Evolutionary conservation across 2,329 filamentous ascomycete species (phyloP), one percentile per base, ranked within the genome.

Genomic region (Cladophialophora yegresii): DNA sequence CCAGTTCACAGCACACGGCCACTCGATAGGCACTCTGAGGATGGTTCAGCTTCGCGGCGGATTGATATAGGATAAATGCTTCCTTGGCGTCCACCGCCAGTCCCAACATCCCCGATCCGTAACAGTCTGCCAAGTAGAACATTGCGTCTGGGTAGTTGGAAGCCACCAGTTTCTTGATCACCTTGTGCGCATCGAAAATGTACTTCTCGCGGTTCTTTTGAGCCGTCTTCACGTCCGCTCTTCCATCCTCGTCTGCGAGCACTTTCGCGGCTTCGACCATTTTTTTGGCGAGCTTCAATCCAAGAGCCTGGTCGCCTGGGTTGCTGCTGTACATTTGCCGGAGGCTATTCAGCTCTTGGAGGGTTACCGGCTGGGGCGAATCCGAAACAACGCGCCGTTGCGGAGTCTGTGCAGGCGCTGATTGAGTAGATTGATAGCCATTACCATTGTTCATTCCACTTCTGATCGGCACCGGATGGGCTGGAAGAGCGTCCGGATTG

Each of bases 1-100:
- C 95, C 72, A 99, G 92, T 76, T 99, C 95, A 74, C 95, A 98
- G 79, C 95, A 99, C 0, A 99, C 93, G 0, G 95, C 95, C 28
- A 95, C 96, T 61, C 95, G 87, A 76, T 98, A 99, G 0, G 95
- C 95, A 30, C 92, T 91, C 60, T 90, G 88, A 1, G 90, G 84
- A 75, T 99, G 92, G 0, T 91, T 91, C 12, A 89, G 79, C 79
- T 98, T 99, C 0, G 95, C 95, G 1, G 93, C 92, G 9, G 92
- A 92, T 77, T 97, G 93, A 72, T 99, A 99, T 9, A 98, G 81
- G 1, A 87, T 88, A 75, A 97, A 99, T 0, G 95, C 95, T 78
- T 98, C 93, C 73, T 96, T 96, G 58, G 90, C 86, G 72, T 98
- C 93, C 0, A 87, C 83, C 71, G 93, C 88, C 12, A 91, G 79